Percentiles rank a stretch among this genome's conserved stretches.
Evolutionary conservation across 1,139 yeast species (phyloP).

Genomic region (Keqinozyma sinolaborantium): DNA sequence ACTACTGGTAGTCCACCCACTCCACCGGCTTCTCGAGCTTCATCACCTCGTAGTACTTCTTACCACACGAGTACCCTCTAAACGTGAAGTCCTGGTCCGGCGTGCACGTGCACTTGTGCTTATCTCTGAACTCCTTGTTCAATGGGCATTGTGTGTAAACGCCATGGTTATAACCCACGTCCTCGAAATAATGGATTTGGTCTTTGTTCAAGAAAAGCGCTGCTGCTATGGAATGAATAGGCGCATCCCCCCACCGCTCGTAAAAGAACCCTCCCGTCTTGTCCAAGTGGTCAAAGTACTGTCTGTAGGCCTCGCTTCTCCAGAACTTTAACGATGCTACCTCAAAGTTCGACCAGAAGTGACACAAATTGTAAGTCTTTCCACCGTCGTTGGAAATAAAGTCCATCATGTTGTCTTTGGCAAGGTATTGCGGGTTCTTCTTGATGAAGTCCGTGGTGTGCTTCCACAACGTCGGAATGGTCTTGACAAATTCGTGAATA

Average conservation of each 20-base stretch:
- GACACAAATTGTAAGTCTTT: conserved; percentile 71
- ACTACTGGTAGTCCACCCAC: conserved; percentile 26
- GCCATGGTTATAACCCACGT: conserved; percentile 79
- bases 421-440: conserved; percentile 42
- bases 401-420: conserved; percentile 43
- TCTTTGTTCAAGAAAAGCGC: conserved; percentile 62
- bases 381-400: conserved; percentile 61
- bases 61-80: conserved; percentile 53
- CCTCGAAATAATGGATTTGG: conserved; percentile 74
- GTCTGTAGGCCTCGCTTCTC: conserved; percentile 62
- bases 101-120: conserved; percentile 48
- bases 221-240: conserved; percentile 84
- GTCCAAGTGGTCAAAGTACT: conserved; percentile 72
- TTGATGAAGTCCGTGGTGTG: conserved; percentile 48
- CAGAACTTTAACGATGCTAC: conserved; percentile 76
- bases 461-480: conserved; percentile 61
- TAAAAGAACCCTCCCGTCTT: conserved; percentile 83
- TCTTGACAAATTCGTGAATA: conserved; percentile 54
- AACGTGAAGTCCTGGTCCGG: conserved; percentile 52
- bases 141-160: conserved; percentile 58
- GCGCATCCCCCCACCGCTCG: conserved; percentile 97
- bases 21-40: conserved; percentile 41
- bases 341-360: conserved; percentile 94
- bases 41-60: conserved; percentile 45
- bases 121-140: conserved; percentile 38